Conservation (phyloP, 805 yeast species). For the Schizosaccharomyces octosporus region DNA sequence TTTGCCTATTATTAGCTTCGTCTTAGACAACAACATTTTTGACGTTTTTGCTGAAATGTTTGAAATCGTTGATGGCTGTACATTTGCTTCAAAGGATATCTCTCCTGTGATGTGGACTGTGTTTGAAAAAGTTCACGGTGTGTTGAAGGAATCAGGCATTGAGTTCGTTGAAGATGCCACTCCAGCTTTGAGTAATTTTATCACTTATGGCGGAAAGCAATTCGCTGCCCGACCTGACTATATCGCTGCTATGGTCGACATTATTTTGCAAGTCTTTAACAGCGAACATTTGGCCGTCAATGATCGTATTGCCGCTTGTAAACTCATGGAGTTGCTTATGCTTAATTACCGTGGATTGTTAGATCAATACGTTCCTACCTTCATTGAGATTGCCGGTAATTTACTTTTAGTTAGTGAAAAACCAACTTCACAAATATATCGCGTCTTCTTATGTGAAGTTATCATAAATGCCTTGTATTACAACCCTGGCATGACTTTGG, state of each 20-base stretch:
- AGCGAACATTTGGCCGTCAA: conserved; percentile 26
- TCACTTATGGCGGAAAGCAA: conserved; percentile 33
- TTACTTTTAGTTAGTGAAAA: conserved; percentile 15
- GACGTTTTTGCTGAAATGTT: conserved; percentile 57
- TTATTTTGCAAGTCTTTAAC: conserved; percentile 18
- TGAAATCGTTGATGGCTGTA: conserved; percentile 48
- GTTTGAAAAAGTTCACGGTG: conserved; percentile 26
- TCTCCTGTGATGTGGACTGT: conserved; percentile 56
- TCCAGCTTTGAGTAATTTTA: conserved; percentile 49
- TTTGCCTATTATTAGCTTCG: conserved; percentile 41
- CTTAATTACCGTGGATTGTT: conserved; percentile 30
- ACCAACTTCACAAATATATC: conserved; percentile 14
- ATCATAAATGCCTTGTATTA: conserved; percentile 39
- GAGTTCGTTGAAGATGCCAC: conserved; percentile 52
- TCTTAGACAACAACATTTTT: conserved; percentile 27
- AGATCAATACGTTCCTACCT: conserved; percentile 20
- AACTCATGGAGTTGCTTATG: conserved; percentile 38
- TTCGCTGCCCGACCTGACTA: conserved; percentile 24
- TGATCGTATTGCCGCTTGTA: conserved; percentile 35
- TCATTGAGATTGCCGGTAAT: conserved; percentile 21
- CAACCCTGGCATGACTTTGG: conserved; percentile 30
- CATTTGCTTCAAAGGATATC: conserved; percentile 32
- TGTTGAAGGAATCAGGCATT: conserved; percentile 20
- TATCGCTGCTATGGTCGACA: conserved; percentile 24
- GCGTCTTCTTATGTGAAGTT: conserved; percentile 31